phyloP scores from a whole-genome alignment of 2,329 filamentous ascomycete species.

The Aspergillus neotritici region DNA sequence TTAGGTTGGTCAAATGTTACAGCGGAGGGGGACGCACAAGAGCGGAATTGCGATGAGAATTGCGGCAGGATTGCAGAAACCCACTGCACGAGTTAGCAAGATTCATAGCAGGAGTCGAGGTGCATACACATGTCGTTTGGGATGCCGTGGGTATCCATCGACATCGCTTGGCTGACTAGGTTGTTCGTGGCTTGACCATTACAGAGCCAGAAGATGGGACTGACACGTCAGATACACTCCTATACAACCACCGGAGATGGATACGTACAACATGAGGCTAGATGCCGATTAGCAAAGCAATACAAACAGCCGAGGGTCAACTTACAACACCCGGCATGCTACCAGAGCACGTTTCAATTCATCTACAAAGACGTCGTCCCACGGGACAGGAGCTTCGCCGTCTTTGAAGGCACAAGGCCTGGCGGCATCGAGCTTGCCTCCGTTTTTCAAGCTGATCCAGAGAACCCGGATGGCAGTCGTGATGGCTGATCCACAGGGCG shows the following conservation, averaged over 20 bases:
- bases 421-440: conserved; percentile 1
- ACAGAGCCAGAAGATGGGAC: conserved; percentile 10
- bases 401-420: background rate
- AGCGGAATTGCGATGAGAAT: conserved; percentile 43
- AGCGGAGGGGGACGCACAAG: too few species aligned
- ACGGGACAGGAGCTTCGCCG: background rate
- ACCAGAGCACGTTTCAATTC: background rate
- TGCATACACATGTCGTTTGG: conserved; percentile 69
- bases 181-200: conserved; percentile 55
- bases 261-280: background rate
- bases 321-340: background rate
- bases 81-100: too few species aligned
- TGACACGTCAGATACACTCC: too few species aligned
- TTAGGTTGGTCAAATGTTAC: too few species aligned
- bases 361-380: background rate
- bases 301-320: background rate
- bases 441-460: conserved; percentile 3
- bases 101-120: conserved; percentile 49
- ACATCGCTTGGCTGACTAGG: conserved; percentile 54
- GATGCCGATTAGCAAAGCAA: background rate
- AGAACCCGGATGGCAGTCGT: background rate
- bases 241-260: too few species aligned
- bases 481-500: background rate
- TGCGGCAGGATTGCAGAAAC: conserved; percentile 48
- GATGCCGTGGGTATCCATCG: conserved; percentile 56